These are phyloP conservation scores for Rhinocladiella mackenziei DNA, from an alignment of 2,329 filamentous ascomycete species.

Conservation along the genomic window DNA sequence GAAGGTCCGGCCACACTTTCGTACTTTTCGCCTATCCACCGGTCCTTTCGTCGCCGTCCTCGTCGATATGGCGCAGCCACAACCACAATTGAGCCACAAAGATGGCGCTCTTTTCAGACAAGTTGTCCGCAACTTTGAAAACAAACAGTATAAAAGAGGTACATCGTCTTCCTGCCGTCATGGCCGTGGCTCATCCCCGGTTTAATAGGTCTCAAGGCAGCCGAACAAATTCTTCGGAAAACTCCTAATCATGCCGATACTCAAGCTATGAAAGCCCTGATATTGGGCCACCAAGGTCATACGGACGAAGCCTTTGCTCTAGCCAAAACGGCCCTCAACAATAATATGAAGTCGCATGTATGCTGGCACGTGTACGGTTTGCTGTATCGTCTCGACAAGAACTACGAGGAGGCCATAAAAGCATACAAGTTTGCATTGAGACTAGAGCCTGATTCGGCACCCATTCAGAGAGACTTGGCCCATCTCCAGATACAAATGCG, in stretches of 20 bases:
- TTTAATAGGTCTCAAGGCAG: constrained; percentile 73
- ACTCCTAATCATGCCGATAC: constrained; percentile 96
- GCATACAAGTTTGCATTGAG: constrained; percentile 94
- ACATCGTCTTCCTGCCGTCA: constrained; percentile 15
- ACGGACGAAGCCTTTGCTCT: constrained; percentile 90
- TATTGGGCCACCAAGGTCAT: constrained; percentile 88
- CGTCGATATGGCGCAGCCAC: constrained; percentile 27
- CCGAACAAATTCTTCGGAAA: constrained; percentile 94
- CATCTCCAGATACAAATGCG: constrained; percentile 94
- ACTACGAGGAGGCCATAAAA: constrained; percentile 98
- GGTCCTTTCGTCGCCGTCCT: neutral
- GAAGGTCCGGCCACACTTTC: constrained; percentile 3
- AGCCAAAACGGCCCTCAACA: constrained; percentile 85
- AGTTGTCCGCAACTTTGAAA: constrained; percentile 93
- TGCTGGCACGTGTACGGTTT: constrained; percentile 99
- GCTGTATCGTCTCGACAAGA: constrained; percentile 88
- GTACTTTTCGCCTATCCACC: neutral
- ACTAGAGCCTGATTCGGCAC: constrained; percentile 87
- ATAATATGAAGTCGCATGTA: constrained; percentile 98
- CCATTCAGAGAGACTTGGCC: constrained; percentile 91
- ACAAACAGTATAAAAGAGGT: constrained; percentile 95
- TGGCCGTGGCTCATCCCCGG: constrained; percentile 16
- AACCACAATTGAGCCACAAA: constrained; percentile 61
- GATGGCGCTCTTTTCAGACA: constrained; percentile 91
- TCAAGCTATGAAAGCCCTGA: constrained; percentile 97